Evolutionary conservation across 768 basidiomycete genomes (phyloP), one percentile per base, ranked within the genome.

Genomic region (Leccinum longicurvipes): DNA sequence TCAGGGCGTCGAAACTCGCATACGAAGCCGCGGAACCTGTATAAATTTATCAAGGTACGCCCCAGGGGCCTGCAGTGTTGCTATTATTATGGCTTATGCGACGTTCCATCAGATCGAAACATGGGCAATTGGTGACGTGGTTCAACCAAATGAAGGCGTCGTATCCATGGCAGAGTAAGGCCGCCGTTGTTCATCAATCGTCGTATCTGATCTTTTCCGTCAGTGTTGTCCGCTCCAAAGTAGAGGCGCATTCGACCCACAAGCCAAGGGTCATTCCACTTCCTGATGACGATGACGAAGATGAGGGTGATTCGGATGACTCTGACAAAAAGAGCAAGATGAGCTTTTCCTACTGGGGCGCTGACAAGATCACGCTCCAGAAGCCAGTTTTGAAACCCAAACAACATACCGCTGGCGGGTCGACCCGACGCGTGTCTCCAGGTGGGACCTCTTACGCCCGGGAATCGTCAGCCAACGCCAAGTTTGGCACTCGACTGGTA

Each of bases 271-370:
- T 88, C 53, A 77, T 89, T 28, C 86, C 88, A 34, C 75, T 87
- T 63, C 86, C 86, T 25, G 82, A 84, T 54, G 86, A 86, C 47
- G n/a, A n/a, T n/a, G 79, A 86, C 55, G 74, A 75, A 19, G 77
- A 76, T 23, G 84, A 76, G 17, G 82, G 67, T 21, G 89, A 91
- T 27, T 91, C 91, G 4, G 88, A 90, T 61, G 89, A 92, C 63
- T 92, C 89, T 11, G 91, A 92, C 69, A 83, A 86, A 74, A 89
- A 91, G 76, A 90, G 86, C 77, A 93, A 92, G 71, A 92, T 93
- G 91, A 90, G 89, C 75, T 93, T 93, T 73, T 92, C 90, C 6
- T 94, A 93, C 67, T 93, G 91, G 90, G 91, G 91, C 24, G 91
- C 91, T 29, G 91, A 93, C 75, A 91, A 91, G 73, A 81, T 93